Conservation (phyloP, 2,329 filamentous ascomycete species). For the Beauveria australis region DNA sequence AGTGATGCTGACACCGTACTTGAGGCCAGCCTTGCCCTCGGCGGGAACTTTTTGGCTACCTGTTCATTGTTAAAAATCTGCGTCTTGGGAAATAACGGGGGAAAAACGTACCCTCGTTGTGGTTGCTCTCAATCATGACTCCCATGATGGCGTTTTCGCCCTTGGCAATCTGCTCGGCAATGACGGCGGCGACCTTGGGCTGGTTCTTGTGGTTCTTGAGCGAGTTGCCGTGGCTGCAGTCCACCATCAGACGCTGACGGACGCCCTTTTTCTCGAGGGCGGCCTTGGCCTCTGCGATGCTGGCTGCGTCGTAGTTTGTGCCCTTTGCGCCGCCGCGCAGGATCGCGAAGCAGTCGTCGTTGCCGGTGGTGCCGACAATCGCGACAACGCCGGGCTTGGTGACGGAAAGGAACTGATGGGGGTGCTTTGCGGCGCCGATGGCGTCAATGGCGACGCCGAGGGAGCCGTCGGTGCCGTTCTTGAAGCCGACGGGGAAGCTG, state of each 20-base stretch:
- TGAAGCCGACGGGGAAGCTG: constrained; percentile 97
- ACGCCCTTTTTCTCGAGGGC: constrained; percentile 68
- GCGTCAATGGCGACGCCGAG: constrained; percentile 90
- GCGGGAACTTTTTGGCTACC: constrained; percentile 76
- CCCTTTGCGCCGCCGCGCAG: constrained; percentile 84
- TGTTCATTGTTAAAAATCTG: constrained; percentile 17
- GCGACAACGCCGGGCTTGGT: constrained; percentile 95
- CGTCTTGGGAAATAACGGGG: background rate
- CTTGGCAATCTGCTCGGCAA: constrained; percentile 78
- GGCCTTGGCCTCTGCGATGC: constrained; percentile 75
- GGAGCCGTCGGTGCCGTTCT: constrained; percentile 95
- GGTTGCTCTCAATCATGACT: constrained; percentile 98
- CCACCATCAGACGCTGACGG: constrained; percentile 80
- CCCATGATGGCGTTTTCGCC: constrained; percentile 86
- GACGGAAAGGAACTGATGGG: constrained; percentile 97
- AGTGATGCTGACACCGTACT: constrained; percentile 89
- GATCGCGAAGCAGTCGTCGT: constrained; percentile 96
- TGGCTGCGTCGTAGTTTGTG: constrained; percentile 85
- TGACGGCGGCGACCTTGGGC: constrained; percentile 75
- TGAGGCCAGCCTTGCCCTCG: constrained; percentile 69
- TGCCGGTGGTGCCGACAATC: constrained; percentile 86
- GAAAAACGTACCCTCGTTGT: constrained; percentile 55
- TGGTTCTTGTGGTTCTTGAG: constrained; percentile 97
- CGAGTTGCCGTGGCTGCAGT: constrained; percentile 93
- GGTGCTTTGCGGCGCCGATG: constrained; percentile 79